Base-by-base conservation (phyloP, 1,284 basidiomycete genomes). In the Rhizoctonia solani region DNA sequence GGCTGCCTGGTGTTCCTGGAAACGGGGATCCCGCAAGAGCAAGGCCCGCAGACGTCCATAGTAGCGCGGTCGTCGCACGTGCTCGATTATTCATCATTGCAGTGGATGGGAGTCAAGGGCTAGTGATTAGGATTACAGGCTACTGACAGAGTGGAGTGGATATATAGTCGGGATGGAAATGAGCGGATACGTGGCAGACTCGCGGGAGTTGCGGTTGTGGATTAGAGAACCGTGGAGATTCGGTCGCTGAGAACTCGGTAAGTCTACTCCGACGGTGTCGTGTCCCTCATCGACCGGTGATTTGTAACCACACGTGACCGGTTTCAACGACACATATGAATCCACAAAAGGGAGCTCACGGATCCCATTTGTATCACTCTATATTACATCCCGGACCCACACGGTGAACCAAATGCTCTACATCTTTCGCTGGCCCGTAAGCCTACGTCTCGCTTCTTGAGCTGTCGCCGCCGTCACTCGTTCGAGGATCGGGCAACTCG, bases 241-340 rank as follows among this genome's bases (percentile, higher is more conserved):
- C 56, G 47, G 59, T 34, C 49, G 49, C 8, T 52, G 52, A 49
- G 52, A 63, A 63, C 59, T 52, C 47, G 59, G 56, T 5, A 46
- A 46, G 44, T 19, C 9, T 9, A 14, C 8, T 19, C 9, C 16
- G 23, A 52, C 11, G 30, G 25, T 30, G 44, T 19, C 44, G 16
- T 30, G 34, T 52, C 49, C 49, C 49, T 25, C n/a, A 19, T 21
- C 19, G 44, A 6, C 49, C 30, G 29, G 27, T 11, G 59, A 63
- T 63, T 63, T 41, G 47, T 63, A 52, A 63, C 32, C 37, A 52
- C 59, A 63, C 59, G 59, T 63, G 59, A 63, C 54, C 27, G 29
- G 6, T 3, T 37, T 3, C n/a, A 27, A 3, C 19, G 9, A 55
- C 3, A 39, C 5, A 8, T 14, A 30, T 14, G 23, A 25, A 34